Evolutionary conservation across 495 filamentous ascomycete genomes (phyloP).

Genomic region (Cenococcum geophilum): DNA sequence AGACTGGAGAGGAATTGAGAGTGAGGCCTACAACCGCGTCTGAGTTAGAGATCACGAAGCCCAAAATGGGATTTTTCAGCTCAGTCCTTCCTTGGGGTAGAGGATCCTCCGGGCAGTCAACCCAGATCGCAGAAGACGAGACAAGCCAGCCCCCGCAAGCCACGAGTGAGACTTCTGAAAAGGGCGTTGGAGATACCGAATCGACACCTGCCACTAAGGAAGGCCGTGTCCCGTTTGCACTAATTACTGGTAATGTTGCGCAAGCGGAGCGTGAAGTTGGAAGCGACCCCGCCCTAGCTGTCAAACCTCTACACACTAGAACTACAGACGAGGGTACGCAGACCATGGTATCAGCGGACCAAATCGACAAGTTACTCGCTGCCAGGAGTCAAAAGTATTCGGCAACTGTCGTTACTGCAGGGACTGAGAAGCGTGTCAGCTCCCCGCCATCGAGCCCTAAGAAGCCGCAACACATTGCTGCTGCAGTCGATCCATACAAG

Average conservation of each 20-base stretch:
- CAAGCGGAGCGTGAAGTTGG: conserved; percentile 9
- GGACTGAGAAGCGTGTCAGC: conserved; percentile 22
- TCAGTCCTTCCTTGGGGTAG: conserved; percentile 19
- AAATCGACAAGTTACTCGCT: conserved; percentile 37
- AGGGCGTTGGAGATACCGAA: background rate
- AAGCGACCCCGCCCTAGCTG: background rate
- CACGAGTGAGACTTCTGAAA: background rate
- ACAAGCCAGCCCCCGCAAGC: background rate
- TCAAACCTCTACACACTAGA: conserved; percentile 4
- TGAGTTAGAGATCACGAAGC: conserved; percentile 1
- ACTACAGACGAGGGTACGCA: conserved; percentile 37
- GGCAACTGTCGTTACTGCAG: conserved; percentile 18
- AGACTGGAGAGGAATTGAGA: conserved; percentile 1
- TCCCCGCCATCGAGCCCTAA: conserved; percentile 19
- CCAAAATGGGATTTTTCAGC: conserved; percentile 18
- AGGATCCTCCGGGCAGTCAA: background rate
- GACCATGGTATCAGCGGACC: conserved; percentile 36
- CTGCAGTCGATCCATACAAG: conserved; percentile 10
- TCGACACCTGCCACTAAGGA: conserved; percentile 1
- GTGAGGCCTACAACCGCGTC: background rate
- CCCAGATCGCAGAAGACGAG: conserved; percentile 1
- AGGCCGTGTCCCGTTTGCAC: conserved; percentile 14
- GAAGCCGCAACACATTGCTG: conserved; percentile 4
- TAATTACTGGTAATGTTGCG: conserved; percentile 16
- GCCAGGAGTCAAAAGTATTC: conserved; percentile 9